Evolutionary conservation across 805 yeast species (phyloP), one percentile per base, ranked within the genome.

Genomic region (Candida succiphila): DNA sequence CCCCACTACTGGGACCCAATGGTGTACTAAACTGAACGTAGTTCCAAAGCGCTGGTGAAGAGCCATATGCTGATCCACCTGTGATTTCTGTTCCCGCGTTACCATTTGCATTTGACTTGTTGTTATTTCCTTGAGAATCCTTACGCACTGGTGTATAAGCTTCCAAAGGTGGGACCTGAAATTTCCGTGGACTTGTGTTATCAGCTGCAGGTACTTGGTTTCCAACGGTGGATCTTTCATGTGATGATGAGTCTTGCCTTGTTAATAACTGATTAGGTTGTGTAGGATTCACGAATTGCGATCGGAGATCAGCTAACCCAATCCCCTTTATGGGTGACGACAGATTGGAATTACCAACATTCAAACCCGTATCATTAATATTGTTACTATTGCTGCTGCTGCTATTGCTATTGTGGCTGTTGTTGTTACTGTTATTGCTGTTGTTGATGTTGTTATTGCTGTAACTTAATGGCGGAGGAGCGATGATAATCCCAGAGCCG

Each of bases 11-110:
- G 1, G 47, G 53, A 8, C 54, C 60, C 26, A 55, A 30, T 2
- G 62, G 60, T 1, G 61, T 56, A 10, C 65, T 60, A 32, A 88
- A 77, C 48, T 87, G 95, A 49, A 88, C 85, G 59, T 84, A 78
- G 51, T 82, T 84, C 96, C 96, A 85, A 38, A 88, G 72, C 14
- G 95, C 96, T 2, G 97, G 97, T 2, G 95, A 84, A 21, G 80
- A 72, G 31, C 61, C 67, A 6, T 49, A 60, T 57, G 72, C 59
- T 9, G 12, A 20, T 12, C 15, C 27, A 12, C 9, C 26, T 7
- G 9, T 24, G n/a, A 12, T 24, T 12, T 13, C 26, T 12, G 7
- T 24, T 24, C 15, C 7, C 10, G 26, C 26, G n/a, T 10, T 21
- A 8, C 10, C 18, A 22, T 17, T 22, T 19, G 32, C 16, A 8